Evolutionary conservation across 805 yeast genomes (phyloP).

Genomic region (Candida schatavii): DNA sequence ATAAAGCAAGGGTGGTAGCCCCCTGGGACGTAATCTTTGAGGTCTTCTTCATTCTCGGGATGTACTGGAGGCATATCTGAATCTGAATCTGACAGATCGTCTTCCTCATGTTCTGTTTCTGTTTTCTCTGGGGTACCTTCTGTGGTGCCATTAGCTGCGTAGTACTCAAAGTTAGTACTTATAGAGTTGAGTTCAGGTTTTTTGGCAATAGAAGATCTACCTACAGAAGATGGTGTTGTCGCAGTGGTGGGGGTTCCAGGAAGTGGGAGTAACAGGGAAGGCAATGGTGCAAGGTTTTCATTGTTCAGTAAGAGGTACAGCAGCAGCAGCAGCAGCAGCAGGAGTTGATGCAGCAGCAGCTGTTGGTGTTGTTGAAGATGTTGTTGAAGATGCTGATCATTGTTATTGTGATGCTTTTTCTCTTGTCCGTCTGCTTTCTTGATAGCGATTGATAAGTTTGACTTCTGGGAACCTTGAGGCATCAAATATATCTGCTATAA

Average conservation of each 20-base stretch:
- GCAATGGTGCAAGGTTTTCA: slow-evolving; percentile 8
- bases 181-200: slow-evolving; percentile 37
- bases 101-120: slow-evolving; percentile 13
- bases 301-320: slow-evolving; percentile 14
- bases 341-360: slow-evolving; percentile 11
- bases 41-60: slow-evolving; percentile 74
- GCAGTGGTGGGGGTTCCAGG: slow-evolving; percentile 29
- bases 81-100: slow-evolving; percentile 12
- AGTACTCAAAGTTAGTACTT: slow-evolving; percentile 28
- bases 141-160: background rate
- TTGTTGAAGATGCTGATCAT: too few relatives aligned
- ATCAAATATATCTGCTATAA: slow-evolving; percentile 9
- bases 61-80: slow-evolving; percentile 25
- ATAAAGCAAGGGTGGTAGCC: slow-evolving; percentile 94
- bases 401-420: slow-evolving; percentile 12
- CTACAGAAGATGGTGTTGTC: slow-evolving; percentile 30
- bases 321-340: slow-evolving; percentile 10
- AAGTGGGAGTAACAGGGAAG: slow-evolving; percentile 19
- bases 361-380: too few relatives aligned
- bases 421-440: slow-evolving; percentile 34
- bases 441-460: slow-evolving; percentile 44
- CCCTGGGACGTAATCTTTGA: slow-evolving; percentile 82
- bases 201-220: slow-evolving; percentile 21
- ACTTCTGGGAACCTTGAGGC: slow-evolving; percentile 24
- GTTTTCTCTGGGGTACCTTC: slow-evolving; percentile 8